A percentile compares a stretch with the other conserved stretches of the same genome.
Conservation (phyloP, 2,329 filamentous ascomycete genomes). For the Pestalotiopsis sp. region DNA sequence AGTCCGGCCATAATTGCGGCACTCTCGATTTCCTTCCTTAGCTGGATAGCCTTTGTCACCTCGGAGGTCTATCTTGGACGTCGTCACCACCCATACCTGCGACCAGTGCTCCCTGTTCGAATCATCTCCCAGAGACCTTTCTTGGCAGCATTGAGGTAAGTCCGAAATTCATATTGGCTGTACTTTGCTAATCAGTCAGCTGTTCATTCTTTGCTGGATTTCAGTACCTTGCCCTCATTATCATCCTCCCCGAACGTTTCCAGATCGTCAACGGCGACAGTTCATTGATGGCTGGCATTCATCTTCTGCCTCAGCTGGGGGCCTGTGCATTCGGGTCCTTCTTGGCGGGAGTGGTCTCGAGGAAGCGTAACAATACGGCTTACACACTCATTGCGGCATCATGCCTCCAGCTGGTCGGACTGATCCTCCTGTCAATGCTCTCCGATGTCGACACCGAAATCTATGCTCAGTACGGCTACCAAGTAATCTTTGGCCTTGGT, state of each 20-base stretch:
- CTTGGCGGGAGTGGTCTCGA: conserved; percentile 55
- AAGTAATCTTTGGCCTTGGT: conserved; percentile 60
- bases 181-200: conserved; percentile 32
- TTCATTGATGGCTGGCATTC: conserved; percentile 57
- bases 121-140: conserved; percentile 53
- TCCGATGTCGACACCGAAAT: conserved; percentile 33
- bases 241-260: conserved; percentile 62
- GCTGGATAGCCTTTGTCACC: conserved; percentile 50
- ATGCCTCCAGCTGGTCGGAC: conserved; percentile 54
- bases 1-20: conserved; percentile 53
- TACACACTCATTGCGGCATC: conserved; percentile 52
- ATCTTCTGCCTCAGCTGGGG: conserved; percentile 61
- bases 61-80: conserved; percentile 54
- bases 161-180: conserved; percentile 9
- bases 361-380: conserved; percentile 56
- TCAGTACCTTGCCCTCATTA: conserved; percentile 59
- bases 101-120: conserved; percentile 58
- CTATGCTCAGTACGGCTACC: conserved; percentile 54
- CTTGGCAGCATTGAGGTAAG: conserved; percentile 52
- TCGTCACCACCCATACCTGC: conserved; percentile 40
- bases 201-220: conserved; percentile 61
- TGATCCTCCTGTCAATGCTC: conserved; percentile 52
- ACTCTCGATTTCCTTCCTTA: conserved; percentile 48
- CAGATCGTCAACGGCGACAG: conserved; percentile 60
- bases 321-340: conserved; percentile 60